Evolutionary conservation across 176 grass and related monocot species (phyloP).

Genomic region (Phoenix dactylifera): DNA sequence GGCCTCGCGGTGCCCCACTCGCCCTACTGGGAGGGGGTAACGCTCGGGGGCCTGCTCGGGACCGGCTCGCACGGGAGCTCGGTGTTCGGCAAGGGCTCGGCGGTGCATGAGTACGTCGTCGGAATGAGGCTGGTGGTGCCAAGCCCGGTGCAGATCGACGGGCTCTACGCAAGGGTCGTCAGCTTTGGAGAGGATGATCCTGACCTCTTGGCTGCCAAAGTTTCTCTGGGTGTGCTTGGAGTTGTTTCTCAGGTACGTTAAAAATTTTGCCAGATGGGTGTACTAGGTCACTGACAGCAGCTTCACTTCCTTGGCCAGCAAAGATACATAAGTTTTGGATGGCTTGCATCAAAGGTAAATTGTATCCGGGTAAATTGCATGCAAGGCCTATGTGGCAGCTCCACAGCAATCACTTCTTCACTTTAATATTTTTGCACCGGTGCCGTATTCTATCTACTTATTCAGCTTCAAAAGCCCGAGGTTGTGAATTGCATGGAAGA

Average conservation of each 20-base stretch:
- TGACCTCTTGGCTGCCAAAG: slow-evolving; percentile 54
- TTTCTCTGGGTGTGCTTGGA: slow-evolving; percentile 66
- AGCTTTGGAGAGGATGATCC: slow-evolving; percentile 20
- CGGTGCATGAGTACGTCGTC: slow-evolving; percentile 53
- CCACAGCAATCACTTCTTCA: too few species aligned
- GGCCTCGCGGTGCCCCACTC: slow-evolving; percentile 42
- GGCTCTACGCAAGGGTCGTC: slow-evolving; percentile 26
- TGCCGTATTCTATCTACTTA: too few species aligned
- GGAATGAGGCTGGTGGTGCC: slow-evolving; percentile 44
- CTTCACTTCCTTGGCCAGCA: too few species aligned
- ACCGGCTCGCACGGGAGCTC: slow-evolving; percentile 62
- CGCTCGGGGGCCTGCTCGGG: slow-evolving; percentile 41
- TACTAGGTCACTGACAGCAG: background rate
- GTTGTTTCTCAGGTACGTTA: slow-evolving; percentile 52
- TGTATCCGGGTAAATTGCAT: too few species aligned
- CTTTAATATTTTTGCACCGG: too few species aligned
- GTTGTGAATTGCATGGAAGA: too few species aligned
- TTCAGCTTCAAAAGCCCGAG: too few species aligned
- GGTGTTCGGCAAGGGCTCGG: slow-evolving; percentile 43
- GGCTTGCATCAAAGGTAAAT: too few species aligned
- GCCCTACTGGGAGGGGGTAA: slow-evolving; percentile 52
- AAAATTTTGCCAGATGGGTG: background rate
- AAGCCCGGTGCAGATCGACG: slow-evolving; percentile 27
- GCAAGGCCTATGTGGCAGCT: too few species aligned
- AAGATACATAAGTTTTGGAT: too few species aligned